Evolutionary conservation across 2,329 filamentous ascomycete species (phyloP), one percentile per base, ranked within the genome.

Genomic region (Botrytis cinerea): DNA sequence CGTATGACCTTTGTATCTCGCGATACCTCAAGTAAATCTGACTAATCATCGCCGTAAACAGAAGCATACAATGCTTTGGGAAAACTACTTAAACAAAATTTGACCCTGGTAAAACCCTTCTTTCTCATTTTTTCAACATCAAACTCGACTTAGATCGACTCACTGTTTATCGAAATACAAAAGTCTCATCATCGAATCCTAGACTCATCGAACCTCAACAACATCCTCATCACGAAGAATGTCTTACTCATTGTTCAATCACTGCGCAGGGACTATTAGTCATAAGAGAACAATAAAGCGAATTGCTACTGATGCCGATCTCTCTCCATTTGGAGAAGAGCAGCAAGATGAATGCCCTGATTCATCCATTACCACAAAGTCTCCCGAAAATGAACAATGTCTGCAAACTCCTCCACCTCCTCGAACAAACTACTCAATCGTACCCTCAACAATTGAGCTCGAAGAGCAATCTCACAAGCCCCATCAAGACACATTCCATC

Each of bases 301-400:
- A 6, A 10, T 2, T 6, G 20, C 32, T 12, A 25, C 20, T 25
- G 32, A 22, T 14, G 0, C 9, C 40, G 2, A 0, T 28, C 0
- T 4, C 25, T 7, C 4, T 20, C 8, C 64, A 8, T 25, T 32
- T 12, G 0, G 2, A 6, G 4, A 22, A 8, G 25, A 43, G n/a
- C 64, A 16, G 22, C 35, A 68, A 25, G 35, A 28, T 54, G 46
- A 68, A 3, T 68, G 4, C 4, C 35, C 25, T 54, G 35, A 43
- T 16, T 48, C 28, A 20, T 2, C 16, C 25, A 9, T 28, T 14
- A 3, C 2, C 18, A n/a, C 7, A 22, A 2, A 28, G 38, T 28
- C 35, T 9, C 16, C 12, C 5, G 1, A 14, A 25, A 16, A 51
- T 5, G 18, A 9, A 22, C 14, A 57, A 8, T 2, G 1, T 4